Base-by-base conservation (phyloP, 352 stramenopile species). In the Pythium periplocum region DNA sequence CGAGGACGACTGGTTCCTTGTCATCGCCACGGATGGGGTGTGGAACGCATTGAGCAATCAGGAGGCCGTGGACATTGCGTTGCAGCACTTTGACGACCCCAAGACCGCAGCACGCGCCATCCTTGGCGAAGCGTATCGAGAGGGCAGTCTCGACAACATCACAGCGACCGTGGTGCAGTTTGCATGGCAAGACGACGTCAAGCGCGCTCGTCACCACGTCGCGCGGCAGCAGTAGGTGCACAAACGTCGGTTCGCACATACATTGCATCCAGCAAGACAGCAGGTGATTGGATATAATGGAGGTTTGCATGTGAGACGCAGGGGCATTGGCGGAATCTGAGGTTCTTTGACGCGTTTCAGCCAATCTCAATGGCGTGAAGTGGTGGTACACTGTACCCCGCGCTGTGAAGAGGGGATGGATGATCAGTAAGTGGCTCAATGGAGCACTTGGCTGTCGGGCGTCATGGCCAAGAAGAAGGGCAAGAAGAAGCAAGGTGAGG, bases 11-110 rank as follows among this genome's bases (percentile, higher is more conserved):
- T 41, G 75, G 17, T 84, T 87, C 49, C 39, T 90, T 8, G 51
- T 90, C 11, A 33, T 88, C 35, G 73, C 75, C 4, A 84, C 64
- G n/a, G 77, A 88, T 56, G 73, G 79, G 30, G 53, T 87, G 17
- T 88, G 71, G 77, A 69, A 86, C 59, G 73, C 81, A 0, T 45
- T 90, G 56, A 84, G 61, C 41, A 78, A 78, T 26, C 68, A 90
- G 52, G 71, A 87, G 10, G 79, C 58, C 0, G 69, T 85, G 31
- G 61, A 69, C 42, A 77, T 87, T 11, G 78, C 57, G 1, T 54
- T 81, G 33, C 35, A 50, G 37, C 63, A 78, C 36, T 73, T 75
- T 33, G 36, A 63, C 7, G 63, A 79, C 34, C 47, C 72, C 6
- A 75, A 82, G 58, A 48, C 55, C 8, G 79, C 75, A 2, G 70